These are phyloP conservation scores for Apiotrichum veenhuisii DNA, from an alignment of 1,284 basidiomycete genomes.

Conservation along the genomic window DNA sequence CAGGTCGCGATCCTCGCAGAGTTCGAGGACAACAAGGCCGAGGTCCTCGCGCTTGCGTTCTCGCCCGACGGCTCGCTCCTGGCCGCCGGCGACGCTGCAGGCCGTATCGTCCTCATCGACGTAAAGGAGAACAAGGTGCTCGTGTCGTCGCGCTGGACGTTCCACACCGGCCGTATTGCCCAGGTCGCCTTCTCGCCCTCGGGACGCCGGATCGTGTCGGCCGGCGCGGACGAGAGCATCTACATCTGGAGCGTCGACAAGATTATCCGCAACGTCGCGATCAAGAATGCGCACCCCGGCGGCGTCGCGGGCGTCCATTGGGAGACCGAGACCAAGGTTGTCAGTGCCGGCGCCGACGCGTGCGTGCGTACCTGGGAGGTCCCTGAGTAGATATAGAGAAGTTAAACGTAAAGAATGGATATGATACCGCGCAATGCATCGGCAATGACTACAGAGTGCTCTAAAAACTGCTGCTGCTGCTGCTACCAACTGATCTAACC, in stretches of 20 bases:
- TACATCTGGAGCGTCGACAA: conserved; percentile 82
- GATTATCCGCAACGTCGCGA: conserved; percentile 71
- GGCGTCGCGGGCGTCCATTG: conserved; percentile 78
- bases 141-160: conserved; percentile 75
- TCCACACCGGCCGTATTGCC: conserved; percentile 78
- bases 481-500: background rate
- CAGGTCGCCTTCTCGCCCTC: conserved; percentile 74
- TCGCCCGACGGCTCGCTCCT: conserved; percentile 71
- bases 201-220: conserved; percentile 73
- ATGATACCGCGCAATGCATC: background rate
- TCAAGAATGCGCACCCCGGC: conserved; percentile 79
- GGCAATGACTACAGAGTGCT: background rate
- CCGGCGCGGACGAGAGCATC: conserved; percentile 84
- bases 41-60: conserved; percentile 74
- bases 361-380: conserved; percentile 66
- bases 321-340: conserved; percentile 61
- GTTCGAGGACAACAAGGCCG: conserved; percentile 68
- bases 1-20: conserved; percentile 31
- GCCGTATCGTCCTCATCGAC: conserved; percentile 54
- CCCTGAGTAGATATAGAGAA: conserved; percentile 1
- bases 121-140: conserved; percentile 63
- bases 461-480: background rate
- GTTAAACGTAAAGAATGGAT: background rate
- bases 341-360: conserved; percentile 77
- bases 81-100: conserved; percentile 67